phyloP scores from a whole-genome alignment of 257 asterid species.

The Ilex asprella region DNA sequence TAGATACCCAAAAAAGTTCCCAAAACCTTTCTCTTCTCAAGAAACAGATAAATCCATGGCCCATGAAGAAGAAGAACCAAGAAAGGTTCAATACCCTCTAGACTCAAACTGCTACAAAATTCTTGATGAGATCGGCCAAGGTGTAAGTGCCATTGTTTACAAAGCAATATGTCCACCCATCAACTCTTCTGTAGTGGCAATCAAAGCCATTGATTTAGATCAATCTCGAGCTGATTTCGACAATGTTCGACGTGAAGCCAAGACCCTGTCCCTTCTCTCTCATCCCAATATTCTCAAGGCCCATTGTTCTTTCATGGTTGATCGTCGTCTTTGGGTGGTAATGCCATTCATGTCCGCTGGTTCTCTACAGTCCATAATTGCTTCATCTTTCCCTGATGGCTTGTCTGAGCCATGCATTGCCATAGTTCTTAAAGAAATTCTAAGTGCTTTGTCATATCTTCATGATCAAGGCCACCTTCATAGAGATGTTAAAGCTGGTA shows the following conservation, averaged over 20 bases:
- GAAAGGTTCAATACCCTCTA: slow-evolving; percentile 30
- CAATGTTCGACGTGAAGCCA: slow-evolving; percentile 58
- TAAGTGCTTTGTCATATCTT: slow-evolving; percentile 53
- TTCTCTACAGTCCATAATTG: slow-evolving; percentile 67
- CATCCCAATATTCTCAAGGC: slow-evolving; percentile 83
- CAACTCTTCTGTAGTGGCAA: slow-evolving; percentile 51
- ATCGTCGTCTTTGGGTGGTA: slow-evolving; percentile 67
- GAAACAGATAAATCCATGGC: slow-evolving; percentile 17
- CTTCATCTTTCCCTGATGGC: slow-evolving; percentile 59
- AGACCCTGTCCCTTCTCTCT: slow-evolving; percentile 58
- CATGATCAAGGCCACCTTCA: slow-evolving; percentile 83
- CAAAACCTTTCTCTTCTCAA: background rate
- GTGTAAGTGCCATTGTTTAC: slow-evolving; percentile 66
- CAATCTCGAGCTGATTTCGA: slow-evolving; percentile 42
- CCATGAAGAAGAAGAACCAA: slow-evolving; percentile 17
- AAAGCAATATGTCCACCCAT: slow-evolving; percentile 64
- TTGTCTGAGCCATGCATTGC: slow-evolving; percentile 71
- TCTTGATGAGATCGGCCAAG: slow-evolving; percentile 61
- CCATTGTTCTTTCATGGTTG: slow-evolving; percentile 73
- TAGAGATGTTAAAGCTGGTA: slow-evolving; percentile 69
- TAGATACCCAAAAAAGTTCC: background rate
- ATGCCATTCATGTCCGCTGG: slow-evolving; percentile 93
- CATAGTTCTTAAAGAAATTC: slow-evolving; percentile 47
- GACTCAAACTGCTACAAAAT: slow-evolving; percentile 34
- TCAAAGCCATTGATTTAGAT: slow-evolving; percentile 78